Percentiles rank a stretch among this genome's conserved stretches.
Evolutionary conservation across 1,139 yeast species (phyloP).

Genomic region (Insectozyma bohioensis): DNA sequence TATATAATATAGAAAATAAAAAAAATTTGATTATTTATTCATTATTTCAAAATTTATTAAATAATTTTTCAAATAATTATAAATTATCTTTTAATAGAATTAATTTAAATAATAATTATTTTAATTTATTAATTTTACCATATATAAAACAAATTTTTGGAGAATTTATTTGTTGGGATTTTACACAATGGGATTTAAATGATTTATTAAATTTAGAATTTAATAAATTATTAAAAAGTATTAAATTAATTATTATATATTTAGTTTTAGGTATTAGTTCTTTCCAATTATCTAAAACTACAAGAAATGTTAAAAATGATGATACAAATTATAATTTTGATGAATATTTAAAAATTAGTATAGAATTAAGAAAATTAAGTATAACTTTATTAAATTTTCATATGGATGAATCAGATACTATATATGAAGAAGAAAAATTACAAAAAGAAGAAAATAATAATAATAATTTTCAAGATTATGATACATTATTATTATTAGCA

Average conservation of each 20-base stretch:
- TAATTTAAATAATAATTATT: constrained; percentile 21
- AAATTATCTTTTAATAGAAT: constrained; percentile 24
- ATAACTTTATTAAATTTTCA: constrained; percentile 39
- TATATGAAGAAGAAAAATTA: constrained; percentile 16
- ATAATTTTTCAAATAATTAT: constrained; percentile 19
- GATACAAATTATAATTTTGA: constrained; percentile 21
- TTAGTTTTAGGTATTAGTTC: constrained; percentile 29
- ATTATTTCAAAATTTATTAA: constrained; percentile 21
- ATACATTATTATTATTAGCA: constrained; percentile 27
- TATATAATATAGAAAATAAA: constrained; percentile 15
- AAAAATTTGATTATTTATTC: constrained; percentile 17
- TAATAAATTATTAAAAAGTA: constrained; percentile 13
- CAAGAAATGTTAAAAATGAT: constrained; percentile 11
- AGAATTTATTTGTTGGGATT: constrained; percentile 29
- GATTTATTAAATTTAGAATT: constrained; percentile 11
- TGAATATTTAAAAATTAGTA: constrained; percentile 29
- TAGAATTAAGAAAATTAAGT: constrained; percentile 39
- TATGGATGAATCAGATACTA: constrained; percentile 43
- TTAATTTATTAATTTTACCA: constrained; percentile 33
- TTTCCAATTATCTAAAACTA: constrained; percentile 18
- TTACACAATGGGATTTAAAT: constrained; percentile 19
- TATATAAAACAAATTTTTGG: constrained; percentile 29
- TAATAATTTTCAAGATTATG: constrained; percentile 18
- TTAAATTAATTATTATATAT: constrained; percentile 28
- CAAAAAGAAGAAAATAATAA: constrained; percentile 11